Base-by-base conservation (phyloP, 768 basidiomycete species). In the Leccinum broughii region DNA sequence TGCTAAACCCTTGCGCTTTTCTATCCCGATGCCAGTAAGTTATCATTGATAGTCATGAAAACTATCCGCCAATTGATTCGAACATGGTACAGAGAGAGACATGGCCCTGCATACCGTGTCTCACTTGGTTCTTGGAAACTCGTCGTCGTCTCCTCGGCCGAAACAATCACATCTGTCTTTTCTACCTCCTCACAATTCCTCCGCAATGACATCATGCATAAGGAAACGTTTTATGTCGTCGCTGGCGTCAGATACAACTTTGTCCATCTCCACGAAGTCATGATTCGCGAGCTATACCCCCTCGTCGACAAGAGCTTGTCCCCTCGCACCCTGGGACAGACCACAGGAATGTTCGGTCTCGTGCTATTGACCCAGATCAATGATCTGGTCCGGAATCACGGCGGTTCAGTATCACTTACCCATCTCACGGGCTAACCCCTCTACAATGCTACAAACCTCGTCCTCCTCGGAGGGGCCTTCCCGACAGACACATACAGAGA, bases 1-100 rank as follows among this genome's bases (percentile, higher is more conserved):
- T 34, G 0, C 44, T 69, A 14, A 65, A 59, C 22, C 70, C 67
- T 13, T 17, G 58, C 6, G 52, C 10, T 0, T 49, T 49, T 24
- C 48, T 49, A 13, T 49, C 24, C 13, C 32, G 28, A 55, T 70
- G 70, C 66, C 70, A 60, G 70, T 71, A 57, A 0, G 69, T 71
- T 3, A 22, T n/a, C 32, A 32, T 32, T 30, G 2, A 30, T 15
- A 14, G 20, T 34, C 22, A n/a, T 41, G 30, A 9, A 30, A 5
- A 17, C 0, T 9, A 10, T 49, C n/a, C 26, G 9, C 15, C 13
- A 4, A 8, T 39, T 62, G 57, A 70, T 54, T 17, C 10, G 20
- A 49, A n/a, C 15, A 32, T 34, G 4, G 14, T n/a, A 17, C 5
- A 71, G 70, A 30, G n/a, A 64, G 6, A 49, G 17, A 37, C 66